Evolutionary conservation across 306 rosid species (phyloP).

Genomic region (Prunus dulcis): DNA sequence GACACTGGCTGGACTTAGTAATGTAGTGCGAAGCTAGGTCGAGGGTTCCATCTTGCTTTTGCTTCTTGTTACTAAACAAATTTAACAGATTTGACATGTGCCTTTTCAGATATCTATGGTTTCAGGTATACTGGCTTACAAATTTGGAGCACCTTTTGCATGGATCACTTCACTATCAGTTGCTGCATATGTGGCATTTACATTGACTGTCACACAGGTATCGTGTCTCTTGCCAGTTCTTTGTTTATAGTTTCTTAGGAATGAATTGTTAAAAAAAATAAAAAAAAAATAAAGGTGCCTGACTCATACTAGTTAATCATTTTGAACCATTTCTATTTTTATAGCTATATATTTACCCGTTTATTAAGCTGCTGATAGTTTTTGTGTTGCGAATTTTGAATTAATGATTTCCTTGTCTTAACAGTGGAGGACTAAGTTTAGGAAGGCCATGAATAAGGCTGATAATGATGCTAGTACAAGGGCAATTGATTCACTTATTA

Average conservation of each 20-base stretch:
- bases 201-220: constrained; percentile 92
- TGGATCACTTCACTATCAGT: constrained; percentile 94
- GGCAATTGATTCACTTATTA: constrained; percentile 88
- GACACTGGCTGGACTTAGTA: constrained; percentile 16
- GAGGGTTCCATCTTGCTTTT: constrained; percentile 26
- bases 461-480: constrained; percentile 90
- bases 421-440: constrained; percentile 97
- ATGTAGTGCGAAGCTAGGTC: not conserved
- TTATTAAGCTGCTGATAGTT: not conserved
- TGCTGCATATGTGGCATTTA: constrained; percentile 79
- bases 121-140: constrained; percentile 95
- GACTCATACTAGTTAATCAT: not conserved
- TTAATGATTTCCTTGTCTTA: constrained; percentile 30
- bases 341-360: not conserved
- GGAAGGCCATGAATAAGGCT: constrained; percentile 95
- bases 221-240: constrained; percentile 15
- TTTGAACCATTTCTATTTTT: too few species aligned
- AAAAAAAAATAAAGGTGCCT: too few species aligned
- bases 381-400: not conserved
- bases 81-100: constrained; percentile 57
- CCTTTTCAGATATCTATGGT: constrained; percentile 95
- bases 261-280: not conserved
- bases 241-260: not conserved
- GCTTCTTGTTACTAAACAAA: constrained; percentile 34
- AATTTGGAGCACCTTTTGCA: constrained; percentile 94